Base-by-base conservation (phyloP, 1,284 basidiomycete species). In the Malassezia arunalokei region DNA sequence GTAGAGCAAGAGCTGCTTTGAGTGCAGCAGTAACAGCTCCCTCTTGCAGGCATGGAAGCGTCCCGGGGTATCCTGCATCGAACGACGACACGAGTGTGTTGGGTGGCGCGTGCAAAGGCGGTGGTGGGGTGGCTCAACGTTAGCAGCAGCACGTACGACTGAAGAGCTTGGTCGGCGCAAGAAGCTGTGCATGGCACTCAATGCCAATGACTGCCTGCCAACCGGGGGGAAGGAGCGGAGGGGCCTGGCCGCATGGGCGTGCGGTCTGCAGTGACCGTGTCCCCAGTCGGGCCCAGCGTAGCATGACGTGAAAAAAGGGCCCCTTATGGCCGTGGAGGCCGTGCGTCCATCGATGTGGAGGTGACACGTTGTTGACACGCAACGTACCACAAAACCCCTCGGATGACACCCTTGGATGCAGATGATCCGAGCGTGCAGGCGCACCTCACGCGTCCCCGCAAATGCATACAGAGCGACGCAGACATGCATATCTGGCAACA, bases 141-240 rank as follows among this genome's bases (percentile, higher is more conserved):
- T 17, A 47, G 35, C 15, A 5, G 2, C 5, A 11, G 15, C 39
- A 75, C 81, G 61, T 52, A 87, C 86, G 76, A 46, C 90, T 95
- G 76, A 98, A 96, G 9, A 98, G 79, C 75, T 98, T 98, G 54
- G 78, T 77, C 47, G 82, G 80, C 9, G 87, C 84, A 72, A 85
- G 86, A 64, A 98, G 81, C 74, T 98, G 92, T 0, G 89, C 86
- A 70, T 98, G 94, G 8, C 91, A 87, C 71, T 98, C 92, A 43
- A 98, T 84, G 24, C 94, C 94, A 41, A 98, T 83, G 47, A 94
- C 79, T 17, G 91, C 63, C 44, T 69, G 56, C 70, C 70, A 73
- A 39, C 64, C 69, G 5, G 35, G 14, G 1, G 67, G 65, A 1
- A 71, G 58, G 0, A 56, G 55, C 17, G 39, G 11, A 3, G 12